A percentile compares a stretch with the other conserved stretches of the same genome.
These are phyloP conservation scores for Trebouxia sp. DNA, from an alignment of 139 green algal genomes.

Conservation along the genomic window DNA sequence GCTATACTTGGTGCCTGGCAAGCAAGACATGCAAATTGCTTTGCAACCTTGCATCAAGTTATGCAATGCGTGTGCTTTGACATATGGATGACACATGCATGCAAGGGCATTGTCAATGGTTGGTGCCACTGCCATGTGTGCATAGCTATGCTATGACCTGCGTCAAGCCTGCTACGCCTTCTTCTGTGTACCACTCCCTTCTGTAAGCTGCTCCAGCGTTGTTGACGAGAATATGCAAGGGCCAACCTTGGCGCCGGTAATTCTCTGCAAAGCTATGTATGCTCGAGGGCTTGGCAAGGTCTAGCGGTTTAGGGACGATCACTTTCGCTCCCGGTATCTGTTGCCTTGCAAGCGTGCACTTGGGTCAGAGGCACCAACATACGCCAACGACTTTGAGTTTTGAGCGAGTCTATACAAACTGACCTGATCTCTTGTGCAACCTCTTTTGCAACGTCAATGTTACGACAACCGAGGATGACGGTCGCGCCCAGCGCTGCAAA, in stretches of 20 bases:
- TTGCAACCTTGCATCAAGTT: too few relatives aligned
- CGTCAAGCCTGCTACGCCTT: constrained; percentile 35
- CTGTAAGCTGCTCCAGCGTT: constrained; percentile 48
- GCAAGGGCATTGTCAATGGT: too few relatives aligned
- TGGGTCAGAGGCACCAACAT: not conserved
- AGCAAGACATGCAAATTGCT: too few relatives aligned
- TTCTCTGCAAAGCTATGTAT: constrained; percentile 42
- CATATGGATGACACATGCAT: too few relatives aligned
- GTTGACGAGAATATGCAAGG: constrained; percentile 50
- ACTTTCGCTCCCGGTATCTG: constrained; percentile 34
- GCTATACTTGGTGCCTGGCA: too few relatives aligned
- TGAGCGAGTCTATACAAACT: not conserved
- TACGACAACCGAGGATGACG: constrained; percentile 48
- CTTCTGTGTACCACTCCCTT: constrained; percentile 32
- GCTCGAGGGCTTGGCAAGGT: constrained; percentile 37
- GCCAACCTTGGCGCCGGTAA: constrained; percentile 21
- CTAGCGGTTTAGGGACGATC: constrained; percentile 40
- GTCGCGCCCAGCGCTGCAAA: constrained; percentile 37
- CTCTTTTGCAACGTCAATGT: constrained; percentile 32
- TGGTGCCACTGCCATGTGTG: too few relatives aligned
- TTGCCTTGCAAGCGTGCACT: constrained; percentile 9
- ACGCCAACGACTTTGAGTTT: not conserved
- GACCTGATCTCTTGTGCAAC: constrained; percentile 38
- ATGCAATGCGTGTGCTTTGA: too few relatives aligned
- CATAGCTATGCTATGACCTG: too few relatives aligned